Base-by-base conservation (phyloP, 1,284 basidiomycete genomes). In the Trichosporon ovoides region DNA sequence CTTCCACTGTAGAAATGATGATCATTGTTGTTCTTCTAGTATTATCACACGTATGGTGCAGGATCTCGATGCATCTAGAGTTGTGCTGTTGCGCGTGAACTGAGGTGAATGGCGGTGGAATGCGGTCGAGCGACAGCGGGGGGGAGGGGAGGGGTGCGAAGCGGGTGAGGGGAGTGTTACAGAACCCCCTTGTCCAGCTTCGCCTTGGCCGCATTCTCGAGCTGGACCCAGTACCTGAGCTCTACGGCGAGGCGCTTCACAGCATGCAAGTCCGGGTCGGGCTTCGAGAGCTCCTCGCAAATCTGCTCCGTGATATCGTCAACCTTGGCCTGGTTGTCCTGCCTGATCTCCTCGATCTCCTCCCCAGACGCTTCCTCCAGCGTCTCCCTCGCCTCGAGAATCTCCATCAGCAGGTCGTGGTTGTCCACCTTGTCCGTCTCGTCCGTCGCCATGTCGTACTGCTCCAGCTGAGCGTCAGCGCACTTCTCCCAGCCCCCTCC, bases 401-500 rank as follows among this genome's bases (percentile, higher is more conserved):
- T 83, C 66, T 89, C 84, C 73, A 82, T 81, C 59, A 96, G 81
- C 51, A 96, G 83, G 50, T 80, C 82, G 34, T 83, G 78, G 70
- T 95, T 88, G 7, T 87, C 84, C 24, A 88, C 73, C 54, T 85
- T 83, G 65, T 96, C 92, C n/a, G 79, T 80, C 76, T 95, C 92
- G 3, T 80, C 79, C 31, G 86, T 80, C 10, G 81, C 80, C 35
- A 83, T 64, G 7, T 85, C 84, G 64, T 89, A 83, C 53, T 80
- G 79, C 28, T 81, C 77, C 13, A 95, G 81, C 77, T 79, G 62
- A 12, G 28, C 3, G 38, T 38, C 19, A 53, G 50, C 52, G 35
- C n/a, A n/a, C n/a, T n/a, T n/a, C n/a, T n/a, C 3, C 19, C 37
- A 7, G 33, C 38, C 7, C 18, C 18, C 3, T 4, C 2, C n/a